These are phyloP conservation scores for Colletotrichum sp. DNA, from an alignment of 2,329 filamentous ascomycete species.

Conservation along the genomic window DNA sequence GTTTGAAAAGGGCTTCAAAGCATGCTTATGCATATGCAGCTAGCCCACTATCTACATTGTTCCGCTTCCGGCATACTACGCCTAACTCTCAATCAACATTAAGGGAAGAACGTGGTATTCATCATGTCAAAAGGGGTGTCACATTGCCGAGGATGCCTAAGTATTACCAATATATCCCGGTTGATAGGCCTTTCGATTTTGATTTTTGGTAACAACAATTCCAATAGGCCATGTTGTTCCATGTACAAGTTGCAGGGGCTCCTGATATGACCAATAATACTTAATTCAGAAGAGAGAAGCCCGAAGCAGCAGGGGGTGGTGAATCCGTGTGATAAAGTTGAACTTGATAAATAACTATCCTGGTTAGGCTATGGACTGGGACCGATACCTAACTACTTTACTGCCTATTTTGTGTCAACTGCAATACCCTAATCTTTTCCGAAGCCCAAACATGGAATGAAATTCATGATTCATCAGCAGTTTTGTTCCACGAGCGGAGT, in stretches of 20 bases:
- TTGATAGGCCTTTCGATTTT: neutral
- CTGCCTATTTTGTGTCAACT: neutral
- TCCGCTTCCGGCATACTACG: neutral
- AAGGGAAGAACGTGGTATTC: neutral
- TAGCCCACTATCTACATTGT: neutral
- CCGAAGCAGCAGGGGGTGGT: neutral
- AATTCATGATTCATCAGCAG: neutral
- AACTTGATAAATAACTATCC: neutral
- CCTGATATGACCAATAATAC: neutral
- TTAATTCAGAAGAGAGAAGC: neutral
- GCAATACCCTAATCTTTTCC: neutral
- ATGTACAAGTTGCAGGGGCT: neutral
- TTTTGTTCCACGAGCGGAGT: neutral
- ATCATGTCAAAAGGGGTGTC: neutral
- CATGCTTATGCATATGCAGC: neutral
- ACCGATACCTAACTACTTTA: neutral
- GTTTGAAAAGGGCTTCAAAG: neutral
- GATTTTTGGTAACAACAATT: neutral
- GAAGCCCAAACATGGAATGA: neutral
- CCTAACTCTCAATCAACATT: neutral
- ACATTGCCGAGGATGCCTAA: rapidly evolving
- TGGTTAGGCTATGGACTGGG: neutral
- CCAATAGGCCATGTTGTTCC: neutral
- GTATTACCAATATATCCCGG: neutral
- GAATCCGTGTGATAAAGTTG: neutral